These are phyloP conservation scores for Crithidia brevicula DNA, from an alignment of 208 protist species.

Conservation along the genomic window DNA sequence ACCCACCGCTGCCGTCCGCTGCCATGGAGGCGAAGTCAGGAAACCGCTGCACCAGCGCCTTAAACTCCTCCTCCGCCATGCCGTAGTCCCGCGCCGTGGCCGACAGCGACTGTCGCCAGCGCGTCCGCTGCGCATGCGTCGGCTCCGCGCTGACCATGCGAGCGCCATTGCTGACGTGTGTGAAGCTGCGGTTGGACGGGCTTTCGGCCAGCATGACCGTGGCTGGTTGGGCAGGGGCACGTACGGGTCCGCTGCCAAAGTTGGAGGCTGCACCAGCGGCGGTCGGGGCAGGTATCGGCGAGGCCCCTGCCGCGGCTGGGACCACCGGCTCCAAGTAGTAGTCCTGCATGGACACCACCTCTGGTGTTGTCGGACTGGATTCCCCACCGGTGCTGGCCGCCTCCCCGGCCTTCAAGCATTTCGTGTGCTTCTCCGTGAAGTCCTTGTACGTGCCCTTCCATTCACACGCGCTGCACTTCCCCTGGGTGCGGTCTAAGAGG, in stretches of 20 bases:
- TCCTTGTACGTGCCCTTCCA: slow-evolving; percentile 66
- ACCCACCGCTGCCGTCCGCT: slow-evolving; percentile 4
- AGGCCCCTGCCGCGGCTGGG: neutral
- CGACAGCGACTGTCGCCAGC: slow-evolving; percentile 32
- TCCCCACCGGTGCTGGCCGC: neutral
- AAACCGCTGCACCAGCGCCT: slow-evolving; percentile 41
- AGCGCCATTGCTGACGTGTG: slow-evolving; percentile 13
- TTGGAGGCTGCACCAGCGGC: neutral
- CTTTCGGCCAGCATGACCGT: neutral
- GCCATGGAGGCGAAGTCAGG: slow-evolving; percentile 41
- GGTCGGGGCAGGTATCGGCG: neutral
- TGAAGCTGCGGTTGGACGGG: neutral
- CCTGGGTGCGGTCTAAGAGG: slow-evolving; percentile 42
- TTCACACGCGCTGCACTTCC: slow-evolving; percentile 54
- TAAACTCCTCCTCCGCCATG: slow-evolving; percentile 46
- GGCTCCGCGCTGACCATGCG: neutral
- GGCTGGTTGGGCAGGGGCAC: neutral
- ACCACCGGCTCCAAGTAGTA: slow-evolving; percentile 44
- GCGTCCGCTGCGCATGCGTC: slow-evolving; percentile 15
- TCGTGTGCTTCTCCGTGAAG: slow-evolving; percentile 46
- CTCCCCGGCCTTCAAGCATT: slow-evolving; percentile 34
- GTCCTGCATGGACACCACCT: slow-evolving; percentile 35
- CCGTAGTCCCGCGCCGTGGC: slow-evolving; percentile 38
- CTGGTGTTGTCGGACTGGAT: neutral
- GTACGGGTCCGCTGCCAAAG: neutral